Conservation (phyloP, 331 rosid genomes). For the Cydonia oblonga region DNA sequence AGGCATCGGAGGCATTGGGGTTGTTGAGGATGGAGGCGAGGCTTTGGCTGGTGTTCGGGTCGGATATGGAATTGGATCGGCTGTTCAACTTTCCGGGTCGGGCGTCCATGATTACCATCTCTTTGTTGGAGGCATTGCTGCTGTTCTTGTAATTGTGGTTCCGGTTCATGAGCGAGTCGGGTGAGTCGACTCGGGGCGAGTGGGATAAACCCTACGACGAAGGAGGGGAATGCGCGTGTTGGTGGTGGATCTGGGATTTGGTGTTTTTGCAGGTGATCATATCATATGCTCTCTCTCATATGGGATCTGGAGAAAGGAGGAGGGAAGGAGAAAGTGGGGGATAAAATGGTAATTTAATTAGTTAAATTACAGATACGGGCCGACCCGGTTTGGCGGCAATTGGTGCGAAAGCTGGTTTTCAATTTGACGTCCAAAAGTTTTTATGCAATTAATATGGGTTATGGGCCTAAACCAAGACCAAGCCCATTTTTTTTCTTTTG, state of each 20-base stretch:
- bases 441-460: no score
- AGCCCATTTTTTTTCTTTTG: no score
- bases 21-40: constrained; percentile 92
- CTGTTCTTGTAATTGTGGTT: not conserved
- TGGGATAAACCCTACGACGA: not conserved
- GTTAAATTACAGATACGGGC: not conserved
- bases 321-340: not conserved
- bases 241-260: not conserved
- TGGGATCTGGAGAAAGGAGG: not conserved
- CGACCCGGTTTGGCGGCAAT: not conserved
- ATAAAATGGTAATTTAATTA: not conserved
- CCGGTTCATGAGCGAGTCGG: not conserved
- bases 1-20: constrained; percentile 61
- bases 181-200: constrained; percentile 6
- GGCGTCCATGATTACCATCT: constrained; percentile 49
- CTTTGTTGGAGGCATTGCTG: constrained; percentile 21
- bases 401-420: no score
- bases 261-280: not conserved
- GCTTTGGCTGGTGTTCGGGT: constrained; percentile 57
- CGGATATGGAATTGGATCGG: constrained; percentile 48
- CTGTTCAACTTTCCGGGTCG: constrained; percentile 67
- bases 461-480: no score
- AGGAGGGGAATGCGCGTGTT: not conserved
- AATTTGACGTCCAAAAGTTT: no score
- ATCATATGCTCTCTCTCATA: not conserved